Conservation (phyloP, 1,284 basidiomycete genomes). For the Ganoderma meredithae region DNA sequence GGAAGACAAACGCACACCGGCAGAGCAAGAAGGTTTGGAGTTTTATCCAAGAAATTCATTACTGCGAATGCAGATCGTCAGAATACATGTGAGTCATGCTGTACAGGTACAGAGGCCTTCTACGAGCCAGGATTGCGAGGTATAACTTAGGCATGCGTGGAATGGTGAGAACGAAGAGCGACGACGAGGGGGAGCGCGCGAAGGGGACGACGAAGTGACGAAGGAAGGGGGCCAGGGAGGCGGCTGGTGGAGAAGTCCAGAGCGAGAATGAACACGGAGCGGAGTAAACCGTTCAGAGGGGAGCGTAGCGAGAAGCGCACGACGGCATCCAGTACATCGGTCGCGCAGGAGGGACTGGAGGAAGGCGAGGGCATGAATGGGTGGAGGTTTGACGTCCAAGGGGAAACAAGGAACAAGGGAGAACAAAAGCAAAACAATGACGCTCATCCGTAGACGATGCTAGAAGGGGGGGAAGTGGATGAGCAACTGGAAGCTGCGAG, state of each 20-base stretch:
- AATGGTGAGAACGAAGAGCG: slow-evolving; percentile 4
- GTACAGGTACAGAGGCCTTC: slow-evolving; percentile 12
- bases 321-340: slow-evolving; percentile 20
- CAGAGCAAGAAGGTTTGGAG: not conserved
- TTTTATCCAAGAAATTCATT: slow-evolving; percentile 12
- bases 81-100: slow-evolving; percentile 12
- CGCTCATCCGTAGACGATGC: slow-evolving; percentile 48
- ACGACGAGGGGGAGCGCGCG: not conserved
- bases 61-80: not conserved
- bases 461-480: slow-evolving; percentile 28
- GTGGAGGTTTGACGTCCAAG: slow-evolving; percentile 22
- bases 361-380: not conserved
- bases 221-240: slow-evolving; percentile 5
- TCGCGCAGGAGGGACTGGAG: slow-evolving; percentile 12
- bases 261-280: not conserved
- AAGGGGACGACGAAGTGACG: slow-evolving; percentile 1
- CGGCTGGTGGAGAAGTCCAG: slow-evolving; percentile 9
- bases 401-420: not conserved
- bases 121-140: slow-evolving; percentile 6
- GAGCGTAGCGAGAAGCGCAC: slow-evolving; percentile 17
- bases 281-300: not conserved
- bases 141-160: slow-evolving; percentile 16
- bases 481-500: slow-evolving; percentile 7
- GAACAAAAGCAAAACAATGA: not conserved
- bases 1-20: not conserved